Evolutionary conservation across 495 filamentous ascomycete species (phyloP).

Genomic region (Parachaetomium inaequale): DNA sequence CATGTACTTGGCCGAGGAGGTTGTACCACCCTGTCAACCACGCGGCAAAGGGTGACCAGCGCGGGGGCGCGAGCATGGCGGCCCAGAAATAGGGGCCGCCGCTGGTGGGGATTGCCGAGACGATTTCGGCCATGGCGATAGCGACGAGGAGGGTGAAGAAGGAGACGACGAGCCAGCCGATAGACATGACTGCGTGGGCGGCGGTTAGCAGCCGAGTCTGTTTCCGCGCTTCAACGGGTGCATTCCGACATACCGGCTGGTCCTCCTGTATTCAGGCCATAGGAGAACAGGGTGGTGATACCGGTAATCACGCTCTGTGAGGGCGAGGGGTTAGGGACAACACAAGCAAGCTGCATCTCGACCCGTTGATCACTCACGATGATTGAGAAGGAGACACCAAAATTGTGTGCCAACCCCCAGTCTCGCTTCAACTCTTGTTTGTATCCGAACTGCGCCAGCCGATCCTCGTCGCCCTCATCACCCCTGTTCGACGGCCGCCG

Average conservation of each 20-base stretch:
- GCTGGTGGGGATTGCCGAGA: conserved; percentile 60
- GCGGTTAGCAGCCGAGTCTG: background rate
- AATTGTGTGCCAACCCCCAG: conserved; percentile 61
- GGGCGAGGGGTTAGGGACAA: no score
- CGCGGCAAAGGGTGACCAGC: conserved; percentile 55
- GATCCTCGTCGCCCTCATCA: conserved; percentile 48
- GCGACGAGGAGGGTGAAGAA: conserved; percentile 41
- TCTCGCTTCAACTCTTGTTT: conserved; percentile 60
- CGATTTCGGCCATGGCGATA: conserved; percentile 65
- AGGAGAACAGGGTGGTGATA: conserved; percentile 55
- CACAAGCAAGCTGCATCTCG: background rate
- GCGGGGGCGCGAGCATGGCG: conserved; percentile 55
- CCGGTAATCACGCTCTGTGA: conserved; percentile 58
- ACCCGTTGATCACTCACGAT: conserved; percentile 44
- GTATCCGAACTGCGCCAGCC: conserved; percentile 57
- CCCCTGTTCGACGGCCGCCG: conserved; percentile 26
- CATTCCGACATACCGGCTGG: conserved; percentile 48
- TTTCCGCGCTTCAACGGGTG: no score
- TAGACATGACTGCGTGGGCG: conserved; percentile 40
- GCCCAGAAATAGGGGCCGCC: conserved; percentile 68
- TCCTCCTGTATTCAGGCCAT: conserved; percentile 56
- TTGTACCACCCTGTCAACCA: conserved; percentile 68
- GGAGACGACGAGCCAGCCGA: conserved; percentile 37
- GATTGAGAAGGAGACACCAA: conserved; percentile 64
- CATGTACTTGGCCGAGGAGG: conserved; percentile 47